Evolutionary conservation across 2,329 filamentous ascomycete genomes (phyloP).

Genomic region (Cordyceps tenuipes): DNA sequence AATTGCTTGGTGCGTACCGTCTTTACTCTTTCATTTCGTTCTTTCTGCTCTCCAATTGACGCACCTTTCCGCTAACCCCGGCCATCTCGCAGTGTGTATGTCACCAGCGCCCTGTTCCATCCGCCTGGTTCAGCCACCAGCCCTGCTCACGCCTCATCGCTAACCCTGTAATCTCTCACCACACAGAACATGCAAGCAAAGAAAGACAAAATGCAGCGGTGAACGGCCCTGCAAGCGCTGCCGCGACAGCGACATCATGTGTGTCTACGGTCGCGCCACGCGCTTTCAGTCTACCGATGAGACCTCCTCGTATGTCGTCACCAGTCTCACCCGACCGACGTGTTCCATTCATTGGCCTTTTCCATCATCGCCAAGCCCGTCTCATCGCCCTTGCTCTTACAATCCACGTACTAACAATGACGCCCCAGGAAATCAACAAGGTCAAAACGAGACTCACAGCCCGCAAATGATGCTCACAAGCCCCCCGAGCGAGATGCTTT

Average conservation of each 20-base stretch:
- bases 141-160: neutral
- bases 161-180: neutral
- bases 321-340: neutral
- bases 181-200: conserved; percentile 18
- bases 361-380: neutral
- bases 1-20: conserved; percentile 12
- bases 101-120: neutral
- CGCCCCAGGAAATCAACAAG: neutral
- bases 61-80: neutral
- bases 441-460: conserved; percentile 2
- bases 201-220: conserved; percentile 26
- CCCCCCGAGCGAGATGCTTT: neutral
- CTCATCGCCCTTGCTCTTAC: neutral
- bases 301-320: conserved; percentile 16
- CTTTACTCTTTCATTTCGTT: neutral
- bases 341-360: neutral
- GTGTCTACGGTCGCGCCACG: conserved; percentile 22
- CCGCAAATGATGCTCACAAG: neutral
- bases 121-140: neutral
- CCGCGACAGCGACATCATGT: conserved; percentile 18
- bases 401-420: neutral
- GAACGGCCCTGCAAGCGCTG: conserved; percentile 24
- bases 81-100: neutral
- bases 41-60: neutral
- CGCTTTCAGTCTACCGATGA: conserved; percentile 21